phyloP scores from a whole-genome alignment of 768 basidiomycete genomes.

The Kwoniella botswanensis region DNA sequence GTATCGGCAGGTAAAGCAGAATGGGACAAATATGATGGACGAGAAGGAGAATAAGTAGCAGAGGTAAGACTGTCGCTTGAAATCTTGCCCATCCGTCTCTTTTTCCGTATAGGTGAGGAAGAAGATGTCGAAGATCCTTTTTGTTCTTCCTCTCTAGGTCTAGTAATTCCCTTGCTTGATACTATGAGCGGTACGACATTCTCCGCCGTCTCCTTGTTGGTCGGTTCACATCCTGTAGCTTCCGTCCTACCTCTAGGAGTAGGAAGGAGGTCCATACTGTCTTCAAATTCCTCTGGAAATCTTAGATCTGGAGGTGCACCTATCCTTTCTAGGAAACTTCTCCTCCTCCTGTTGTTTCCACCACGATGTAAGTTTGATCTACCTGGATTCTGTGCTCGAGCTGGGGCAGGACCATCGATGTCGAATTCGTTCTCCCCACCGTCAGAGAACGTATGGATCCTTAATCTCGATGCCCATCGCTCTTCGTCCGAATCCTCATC shows the following conservation, averaged over 20 bases:
- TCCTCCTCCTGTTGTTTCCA: conserved; percentile 31
- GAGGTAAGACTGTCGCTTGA: too few relatives aligned
- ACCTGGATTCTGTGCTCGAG: neutral
- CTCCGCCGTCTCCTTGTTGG: conserved; percentile 8
- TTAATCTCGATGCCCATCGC: conserved; percentile 4
- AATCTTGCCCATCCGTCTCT: neutral
- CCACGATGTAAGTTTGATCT: conserved; percentile 24
- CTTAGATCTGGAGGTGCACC: conserved; percentile 9
- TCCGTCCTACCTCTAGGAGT: conserved; percentile 12
- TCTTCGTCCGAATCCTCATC: conserved; percentile 19
- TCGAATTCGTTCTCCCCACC: conserved; percentile 20
- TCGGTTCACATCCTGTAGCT: conserved; percentile 20
- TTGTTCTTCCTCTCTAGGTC: conserved; percentile 11
- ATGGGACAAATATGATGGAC: conserved; percentile 28
- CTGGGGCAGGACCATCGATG: conserved; percentile 15
- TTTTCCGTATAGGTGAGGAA: conserved; percentile 1
- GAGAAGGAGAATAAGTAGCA: neutral
- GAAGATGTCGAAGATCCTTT: neutral
- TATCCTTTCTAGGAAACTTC: conserved; percentile 22
- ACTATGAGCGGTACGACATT: conserved; percentile 10
- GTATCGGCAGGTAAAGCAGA: conserved; percentile 9
- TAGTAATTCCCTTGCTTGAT: neutral
- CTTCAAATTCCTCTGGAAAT: conserved; percentile 16
- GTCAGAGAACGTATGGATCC: conserved; percentile 9
- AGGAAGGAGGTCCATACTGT: conserved; percentile 15